Evolutionary conservation across 306 rosid genomes (phyloP), one percentile per base, ranked within the genome.

Genomic region (Vigna trinervia): DNA sequence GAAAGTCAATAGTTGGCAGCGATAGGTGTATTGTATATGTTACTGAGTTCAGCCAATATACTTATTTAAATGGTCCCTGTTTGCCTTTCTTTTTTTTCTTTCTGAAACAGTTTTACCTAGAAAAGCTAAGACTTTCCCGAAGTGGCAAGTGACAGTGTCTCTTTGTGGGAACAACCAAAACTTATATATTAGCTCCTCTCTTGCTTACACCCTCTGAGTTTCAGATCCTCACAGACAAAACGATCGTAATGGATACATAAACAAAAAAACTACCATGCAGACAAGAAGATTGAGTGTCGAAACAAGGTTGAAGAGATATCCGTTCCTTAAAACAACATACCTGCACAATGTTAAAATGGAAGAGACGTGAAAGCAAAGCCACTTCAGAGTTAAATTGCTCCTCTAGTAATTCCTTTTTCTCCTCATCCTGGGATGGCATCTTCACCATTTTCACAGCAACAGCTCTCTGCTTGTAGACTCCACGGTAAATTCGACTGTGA

Each of bases 401-500:
- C 81, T 92, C 96, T 26, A 92, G 86, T 15, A 86, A 73, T 79
- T 63, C 60, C 80, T 88, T 86, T 43, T 79, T 89, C 65, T 92
- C 96, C 73, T 84, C 89, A 41, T 80, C 80, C 74, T 87, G 92
- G 41, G 73, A 72, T 56, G 97, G 96, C 79, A 92, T 87, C 78
- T 92, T 86, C 78, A 92, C 96, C 97, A 92, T 92, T 86, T 92
- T 92, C 53, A 92, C 97, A 51, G 97, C 97, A 52, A 92, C 97
- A 1, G 97, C 97, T 80, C 87, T 85, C 85, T 92, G 97, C 91
- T 87, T 92, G 88, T 92, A 92, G 80, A 92, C 85, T 66, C 96
- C 97, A 12, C 97, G 87, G 85, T 92, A 92, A 36, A 92, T 92
- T 74, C 97, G 28, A 70, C 97, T 92, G 54, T 92, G 91, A 30